These are phyloP conservation scores for Periconia macrospinosa DNA, from an alignment of 2,329 filamentous ascomycete genomes.

Conservation along the genomic window DNA sequence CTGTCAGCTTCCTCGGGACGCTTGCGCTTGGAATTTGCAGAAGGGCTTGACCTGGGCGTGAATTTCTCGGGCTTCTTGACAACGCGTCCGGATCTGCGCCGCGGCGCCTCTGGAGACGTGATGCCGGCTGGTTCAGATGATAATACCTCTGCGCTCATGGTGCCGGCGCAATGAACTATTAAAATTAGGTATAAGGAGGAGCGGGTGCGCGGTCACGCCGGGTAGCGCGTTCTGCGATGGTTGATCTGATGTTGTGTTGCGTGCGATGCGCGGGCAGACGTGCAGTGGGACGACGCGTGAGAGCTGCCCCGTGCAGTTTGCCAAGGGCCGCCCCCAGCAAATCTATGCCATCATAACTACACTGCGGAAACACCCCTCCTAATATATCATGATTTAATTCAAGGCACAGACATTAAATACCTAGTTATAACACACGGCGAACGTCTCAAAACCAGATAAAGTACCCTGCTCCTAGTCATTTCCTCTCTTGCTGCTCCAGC, in stretches of 20 bases:
- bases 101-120: conserved; percentile 28
- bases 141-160: conserved; percentile 34
- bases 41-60: conserved; percentile 31
- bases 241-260: conserved; percentile 8
- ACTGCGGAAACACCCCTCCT: too few relatives aligned
- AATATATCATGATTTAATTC: too few relatives aligned
- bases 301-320: not conserved
- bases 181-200: not conserved
- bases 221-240: conserved; percentile 1
- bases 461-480: not conserved
- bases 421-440: not conserved
- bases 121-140: conserved; percentile 26
- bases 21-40: conserved; percentile 40
- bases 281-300: conserved; percentile 6
- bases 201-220: conserved; percentile 1
- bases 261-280: not conserved
- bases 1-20: conserved; percentile 28
- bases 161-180: conserved; percentile 18
- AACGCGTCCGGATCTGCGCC: conserved; percentile 47
- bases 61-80: conserved; percentile 40
- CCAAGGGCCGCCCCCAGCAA: conserved; percentile 2
- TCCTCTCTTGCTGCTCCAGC: conserved; percentile 20
- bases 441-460: too few relatives aligned
- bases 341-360: too few relatives aligned
- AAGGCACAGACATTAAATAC: too few relatives aligned